A percentile compares a stretch with the other conserved stretches of the same genome.
These are phyloP conservation scores for Macrophomina phaseolina DNA, from an alignment of 2,329 filamentous ascomycete species.

Conservation along the genomic window DNA sequence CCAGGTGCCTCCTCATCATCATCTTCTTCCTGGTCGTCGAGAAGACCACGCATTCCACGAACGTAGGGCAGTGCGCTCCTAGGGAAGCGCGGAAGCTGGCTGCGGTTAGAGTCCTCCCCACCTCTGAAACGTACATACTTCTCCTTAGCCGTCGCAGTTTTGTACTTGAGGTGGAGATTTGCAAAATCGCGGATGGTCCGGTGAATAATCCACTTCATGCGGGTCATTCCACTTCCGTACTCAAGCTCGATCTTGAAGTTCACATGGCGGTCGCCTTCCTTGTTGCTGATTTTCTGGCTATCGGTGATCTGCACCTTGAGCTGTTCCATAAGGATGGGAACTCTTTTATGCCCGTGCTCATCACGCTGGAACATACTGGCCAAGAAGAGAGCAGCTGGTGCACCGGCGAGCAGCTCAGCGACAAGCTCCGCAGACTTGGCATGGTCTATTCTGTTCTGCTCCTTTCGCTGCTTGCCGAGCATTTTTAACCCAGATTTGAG, in stretches of 20 bases:
- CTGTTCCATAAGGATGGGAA: constrained; percentile 93
- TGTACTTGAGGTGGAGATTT: constrained; percentile 93
- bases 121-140: constrained; percentile 74
- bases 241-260: constrained; percentile 92
- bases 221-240: constrained; percentile 91
- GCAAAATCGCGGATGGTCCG: constrained; percentile 87
- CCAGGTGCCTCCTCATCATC: constrained; percentile 74
- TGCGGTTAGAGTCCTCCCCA: constrained; percentile 66
- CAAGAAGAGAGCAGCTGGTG: constrained; percentile 89
- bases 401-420: constrained; percentile 90
- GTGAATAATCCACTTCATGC: constrained; percentile 96
- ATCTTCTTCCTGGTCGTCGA: constrained; percentile 66
- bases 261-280: constrained; percentile 70
- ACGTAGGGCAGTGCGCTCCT: constrained; percentile 89
- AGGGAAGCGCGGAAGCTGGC: constrained; percentile 89
- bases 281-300: constrained; percentile 71
- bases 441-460: constrained; percentile 85
- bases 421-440: constrained; percentile 95
- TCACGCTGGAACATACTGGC: constrained; percentile 98
- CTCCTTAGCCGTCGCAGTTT: constrained; percentile 81
- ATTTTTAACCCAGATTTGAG: constrained; percentile 89
- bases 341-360: constrained; percentile 92
- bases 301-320: constrained; percentile 87
- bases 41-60: constrained; percentile 75
- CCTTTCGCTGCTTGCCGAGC: constrained; percentile 76